Evolutionary conservation across 2,329 filamentous ascomycete genomes (phyloP).

Genomic region (Rhynchosporium graminicola): DNA sequence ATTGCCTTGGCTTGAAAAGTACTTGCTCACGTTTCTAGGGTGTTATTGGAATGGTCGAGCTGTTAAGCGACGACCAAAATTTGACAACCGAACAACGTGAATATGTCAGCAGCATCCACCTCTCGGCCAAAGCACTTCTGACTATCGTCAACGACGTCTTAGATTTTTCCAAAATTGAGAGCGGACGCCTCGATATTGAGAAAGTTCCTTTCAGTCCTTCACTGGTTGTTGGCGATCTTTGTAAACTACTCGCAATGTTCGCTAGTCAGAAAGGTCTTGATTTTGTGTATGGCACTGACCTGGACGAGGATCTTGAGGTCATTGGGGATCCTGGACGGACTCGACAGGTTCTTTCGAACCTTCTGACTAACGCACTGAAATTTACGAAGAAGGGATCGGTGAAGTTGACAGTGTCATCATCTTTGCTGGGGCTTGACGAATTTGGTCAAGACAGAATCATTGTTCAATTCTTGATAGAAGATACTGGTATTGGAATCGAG

Average conservation of each 20-base stretch:
- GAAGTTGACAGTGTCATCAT: conserved; percentile 48
- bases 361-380: conserved; percentile 79
- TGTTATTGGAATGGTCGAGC: conserved; percentile 35
- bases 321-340: conserved; percentile 72
- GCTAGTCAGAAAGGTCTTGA: conserved; percentile 45
- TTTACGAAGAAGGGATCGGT: conserved; percentile 71
- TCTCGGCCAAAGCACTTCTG: conserved; percentile 33
- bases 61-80: conserved; percentile 32
- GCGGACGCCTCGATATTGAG: conserved; percentile 69
- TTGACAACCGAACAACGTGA: conserved; percentile 30
- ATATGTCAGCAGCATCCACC: conserved; percentile 33
- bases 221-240: conserved; percentile 44
- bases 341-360: conserved; percentile 76
- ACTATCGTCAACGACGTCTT: conserved; percentile 70
- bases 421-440: background rate
- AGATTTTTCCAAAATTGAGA: conserved; percentile 74
- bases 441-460: conserved; percentile 48
- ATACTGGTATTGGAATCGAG: conserved; percentile 73
- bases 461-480: conserved; percentile 67
- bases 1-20: background rate
- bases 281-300: conserved; percentile 64
- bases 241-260: conserved; percentile 73
- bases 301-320: conserved; percentile 64
- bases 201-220: conserved; percentile 65
- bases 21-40: conserved; percentile 22